Evolutionary conservation across 2,329 filamentous ascomycete genomes (phyloP), one percentile per base, ranked within the genome.

Genomic region (Calonectria crousiana): DNA sequence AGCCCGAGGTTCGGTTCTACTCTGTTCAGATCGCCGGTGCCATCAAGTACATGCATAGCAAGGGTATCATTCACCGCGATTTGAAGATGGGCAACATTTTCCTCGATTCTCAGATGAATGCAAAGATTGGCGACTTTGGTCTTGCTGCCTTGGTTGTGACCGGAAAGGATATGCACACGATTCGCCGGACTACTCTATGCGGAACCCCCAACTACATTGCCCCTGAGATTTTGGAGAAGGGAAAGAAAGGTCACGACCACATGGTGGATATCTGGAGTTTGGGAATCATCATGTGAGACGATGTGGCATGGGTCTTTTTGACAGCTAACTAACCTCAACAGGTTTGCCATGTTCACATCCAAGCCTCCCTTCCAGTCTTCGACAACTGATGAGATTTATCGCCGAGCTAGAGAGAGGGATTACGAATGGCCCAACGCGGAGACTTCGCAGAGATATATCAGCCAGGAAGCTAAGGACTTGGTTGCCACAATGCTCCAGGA

Each of bases 71-170:
- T 65, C 97, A 99, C 85, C 92, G 97, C 65, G 97, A 99, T 85
- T 86, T 99, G 79, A 99, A 99, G 86, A 98, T 98, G 89, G 97
- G 97, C 64, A 99, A 99, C 84, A 93, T 99, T 78, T 99, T 99
- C 81, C 89, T 99, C 67, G 97, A 99, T 84, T 92, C 92, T 69
- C 90, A 95, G 78, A 98, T 99, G 96, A 98, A 99, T 82, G 93
- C 98, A 80, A 99, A 99, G 84, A 95, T 99, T 80, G 97, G 97
- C 56, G 97, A 99, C 84, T 99, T 99, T 86, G 97, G 97, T 4
- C 89, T 99, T 70, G 97, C 97, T 36, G 97, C 97, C 34, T 89
- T 99, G 79, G 89, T 98, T 71, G 93, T 98, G 56, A 97, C 96
- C 13, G 95, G 96, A 82, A 95, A 94, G 83, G 97, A 99, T 82